Evolutionary conservation across 1,284 basidiomycete species (phyloP).

Genomic region (Moesziomyces parantarcticus): DNA sequence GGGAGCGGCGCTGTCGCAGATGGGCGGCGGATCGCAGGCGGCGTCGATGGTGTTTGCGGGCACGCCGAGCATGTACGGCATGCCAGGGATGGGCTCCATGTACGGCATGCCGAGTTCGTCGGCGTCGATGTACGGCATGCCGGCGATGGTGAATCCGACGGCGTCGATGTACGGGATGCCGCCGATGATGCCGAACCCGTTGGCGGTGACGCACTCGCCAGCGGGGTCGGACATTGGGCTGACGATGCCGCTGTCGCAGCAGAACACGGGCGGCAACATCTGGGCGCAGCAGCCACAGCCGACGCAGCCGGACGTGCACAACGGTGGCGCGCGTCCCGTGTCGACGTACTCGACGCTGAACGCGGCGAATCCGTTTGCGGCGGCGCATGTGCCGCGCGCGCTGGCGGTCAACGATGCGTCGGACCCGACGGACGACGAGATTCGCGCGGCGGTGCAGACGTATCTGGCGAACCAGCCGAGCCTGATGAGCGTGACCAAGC

Average conservation of each 20-base stretch:
- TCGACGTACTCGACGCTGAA: slow-evolving; percentile 46
- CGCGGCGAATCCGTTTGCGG: slow-evolving; percentile 49
- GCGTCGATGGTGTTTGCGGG: slow-evolving; percentile 43
- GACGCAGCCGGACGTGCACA: background rate
- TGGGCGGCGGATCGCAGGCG: slow-evolving; percentile 33
- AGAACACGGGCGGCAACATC: slow-evolving; percentile 48
- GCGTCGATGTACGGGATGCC: slow-evolving; percentile 58
- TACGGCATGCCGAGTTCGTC: slow-evolving; percentile 49
- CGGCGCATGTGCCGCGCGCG: slow-evolving; percentile 14
- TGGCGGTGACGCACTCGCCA: slow-evolving; percentile 25
- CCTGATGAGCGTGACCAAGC: slow-evolving; percentile 65
- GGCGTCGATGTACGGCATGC: slow-evolving; percentile 61
- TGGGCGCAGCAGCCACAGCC: slow-evolving; percentile 24
- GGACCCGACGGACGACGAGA: slow-evolving; percentile 60
- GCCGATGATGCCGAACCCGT: slow-evolving; percentile 35
- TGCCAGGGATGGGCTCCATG: slow-evolving; percentile 54
- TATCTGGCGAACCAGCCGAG: slow-evolving; percentile 65
- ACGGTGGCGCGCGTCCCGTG: slow-evolving; percentile 17
- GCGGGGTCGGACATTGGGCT: slow-evolving; percentile 37
- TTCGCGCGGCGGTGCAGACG: slow-evolving; percentile 52
- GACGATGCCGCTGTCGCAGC: slow-evolving; percentile 52
- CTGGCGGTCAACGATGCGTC: slow-evolving; percentile 43
- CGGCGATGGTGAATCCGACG: slow-evolving; percentile 17
- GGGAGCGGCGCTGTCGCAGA: slow-evolving; percentile 37
- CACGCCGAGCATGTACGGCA: slow-evolving; percentile 53